Conservation (phyloP, 768 basidiomycete species). For the Rhizopogon salebrosus region DNA sequence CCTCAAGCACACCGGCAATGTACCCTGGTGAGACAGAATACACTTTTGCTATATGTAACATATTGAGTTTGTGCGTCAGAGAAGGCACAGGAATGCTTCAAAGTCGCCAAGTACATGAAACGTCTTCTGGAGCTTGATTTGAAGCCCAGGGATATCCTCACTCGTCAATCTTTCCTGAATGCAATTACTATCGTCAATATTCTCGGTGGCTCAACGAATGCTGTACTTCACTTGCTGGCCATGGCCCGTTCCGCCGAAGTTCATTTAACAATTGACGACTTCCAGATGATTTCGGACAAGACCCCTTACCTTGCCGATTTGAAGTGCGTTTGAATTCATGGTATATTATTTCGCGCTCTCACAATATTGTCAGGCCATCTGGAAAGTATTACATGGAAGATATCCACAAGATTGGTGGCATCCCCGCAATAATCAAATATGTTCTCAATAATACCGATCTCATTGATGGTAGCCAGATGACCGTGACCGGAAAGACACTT, state of each 20-base stretch:
- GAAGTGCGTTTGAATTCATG: conserved; percentile 40
- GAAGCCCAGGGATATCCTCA: conserved; percentile 77
- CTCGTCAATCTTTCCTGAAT: conserved; percentile 71
- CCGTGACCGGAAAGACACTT: conserved; percentile 88
- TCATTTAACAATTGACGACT: conserved; percentile 77
- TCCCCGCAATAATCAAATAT: conserved; percentile 82
- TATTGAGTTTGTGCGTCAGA: conserved; percentile 33
- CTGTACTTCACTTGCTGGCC: conserved; percentile 78
- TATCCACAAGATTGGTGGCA: conserved; percentile 78
- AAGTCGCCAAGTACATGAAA: conserved; percentile 73
- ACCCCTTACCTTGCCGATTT: conserved; percentile 86
- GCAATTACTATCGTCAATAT: conserved; percentile 77
- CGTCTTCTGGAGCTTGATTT: conserved; percentile 70
- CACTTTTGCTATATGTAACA: neutral
- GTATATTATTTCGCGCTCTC: conserved; percentile 2
- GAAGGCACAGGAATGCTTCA: conserved; percentile 79
- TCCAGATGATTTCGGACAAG: conserved; percentile 72
- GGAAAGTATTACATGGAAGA: conserved; percentile 91
- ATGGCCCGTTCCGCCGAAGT: conserved; percentile 80
- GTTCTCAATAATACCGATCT: conserved; percentile 72
- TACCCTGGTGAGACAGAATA: conserved; percentile 46
- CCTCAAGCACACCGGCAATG: conserved; percentile 65
- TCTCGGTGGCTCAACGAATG: conserved; percentile 85
- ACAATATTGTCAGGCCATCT: conserved; percentile 49
- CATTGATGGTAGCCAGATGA: conserved; percentile 78